A percentile compares a stretch with the other conserved stretches of the same genome.
phyloP scores from a whole-genome alignment of 1,284 basidiomycete genomes.

The Leccinum proliferum region DNA sequence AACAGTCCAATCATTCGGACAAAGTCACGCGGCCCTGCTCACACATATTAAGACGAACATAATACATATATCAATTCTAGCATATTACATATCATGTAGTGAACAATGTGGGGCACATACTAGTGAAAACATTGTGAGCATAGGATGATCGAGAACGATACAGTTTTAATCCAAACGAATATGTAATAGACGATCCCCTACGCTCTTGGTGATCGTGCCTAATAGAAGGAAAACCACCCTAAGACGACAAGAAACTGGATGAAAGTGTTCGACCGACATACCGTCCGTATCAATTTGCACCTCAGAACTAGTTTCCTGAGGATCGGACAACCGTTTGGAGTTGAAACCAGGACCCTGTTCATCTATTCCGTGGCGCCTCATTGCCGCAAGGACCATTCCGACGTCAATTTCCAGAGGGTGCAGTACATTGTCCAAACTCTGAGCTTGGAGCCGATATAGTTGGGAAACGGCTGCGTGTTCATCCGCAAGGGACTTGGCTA shows the following conservation, averaged over 20 bases:
- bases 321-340: not conserved
- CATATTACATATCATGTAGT: too few relatives aligned
- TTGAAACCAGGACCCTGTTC: not conserved
- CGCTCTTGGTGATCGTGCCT: not conserved
- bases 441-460: not conserved
- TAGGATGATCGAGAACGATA: not conserved
- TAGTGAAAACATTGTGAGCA: too few relatives aligned
- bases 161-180: not conserved
- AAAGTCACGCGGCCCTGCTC: too few relatives aligned
- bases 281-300: not conserved
- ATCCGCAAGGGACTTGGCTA: not conserved
- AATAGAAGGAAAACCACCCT: not conserved
- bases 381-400: not conserved
- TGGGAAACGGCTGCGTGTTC: not conserved
- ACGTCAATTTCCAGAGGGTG: not conserved
- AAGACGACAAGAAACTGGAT: not conserved
- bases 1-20: too few relatives aligned
- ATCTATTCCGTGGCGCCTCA: not conserved
- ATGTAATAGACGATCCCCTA: not conserved
- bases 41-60: too few relatives aligned
- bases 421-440: not conserved
- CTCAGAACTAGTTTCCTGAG: not conserved
- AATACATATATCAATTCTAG: too few relatives aligned
- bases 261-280: not conserved
- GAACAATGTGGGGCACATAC: too few relatives aligned